Evolutionary conservation across 2,329 filamentous ascomycete species (phyloP).

Genomic region (Alternaria viburni): DNA sequence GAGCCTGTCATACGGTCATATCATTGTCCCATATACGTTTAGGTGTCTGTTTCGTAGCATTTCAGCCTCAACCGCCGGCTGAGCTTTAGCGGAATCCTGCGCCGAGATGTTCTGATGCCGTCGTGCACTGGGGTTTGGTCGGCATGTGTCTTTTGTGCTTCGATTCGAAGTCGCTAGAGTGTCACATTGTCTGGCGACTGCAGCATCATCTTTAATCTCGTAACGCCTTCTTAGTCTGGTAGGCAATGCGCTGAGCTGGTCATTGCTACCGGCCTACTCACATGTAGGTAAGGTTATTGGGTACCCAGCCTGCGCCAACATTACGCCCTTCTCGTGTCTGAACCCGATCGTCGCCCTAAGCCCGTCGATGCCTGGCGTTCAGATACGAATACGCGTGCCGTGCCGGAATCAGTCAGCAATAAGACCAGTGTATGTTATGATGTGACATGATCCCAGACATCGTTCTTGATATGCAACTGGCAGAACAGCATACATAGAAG

Average conservation of each 20-base stretch:
- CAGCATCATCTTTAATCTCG: not conserved
- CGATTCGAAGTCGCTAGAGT: not conserved
- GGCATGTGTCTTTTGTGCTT: not conserved
- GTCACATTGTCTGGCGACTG: not conserved
- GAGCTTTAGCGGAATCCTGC: not conserved
- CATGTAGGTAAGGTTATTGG: not conserved
- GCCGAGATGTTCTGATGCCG: not conserved
- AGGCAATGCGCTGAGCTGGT: not conserved
- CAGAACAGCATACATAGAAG: not conserved
- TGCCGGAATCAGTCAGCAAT: not conserved
- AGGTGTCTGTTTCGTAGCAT: constrained; percentile 4
- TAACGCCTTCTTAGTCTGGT: not conserved
- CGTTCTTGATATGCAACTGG: not conserved
- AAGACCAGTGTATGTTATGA: not conserved
- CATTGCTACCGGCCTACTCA: not conserved
- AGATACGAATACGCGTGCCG: not conserved
- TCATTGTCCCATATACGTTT: not conserved
- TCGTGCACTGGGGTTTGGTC: not conserved
- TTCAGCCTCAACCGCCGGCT: constrained; percentile 1
- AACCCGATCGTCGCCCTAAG: not conserved
- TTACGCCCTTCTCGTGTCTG: not conserved
- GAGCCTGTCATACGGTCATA: not conserved
- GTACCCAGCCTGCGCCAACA: not conserved
- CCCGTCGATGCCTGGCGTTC: not conserved
- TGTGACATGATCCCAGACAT: not conserved